Conservation (phyloP, 2,329 filamentous ascomycete genomes). For the Aspergillus aculeatinus region DNA sequence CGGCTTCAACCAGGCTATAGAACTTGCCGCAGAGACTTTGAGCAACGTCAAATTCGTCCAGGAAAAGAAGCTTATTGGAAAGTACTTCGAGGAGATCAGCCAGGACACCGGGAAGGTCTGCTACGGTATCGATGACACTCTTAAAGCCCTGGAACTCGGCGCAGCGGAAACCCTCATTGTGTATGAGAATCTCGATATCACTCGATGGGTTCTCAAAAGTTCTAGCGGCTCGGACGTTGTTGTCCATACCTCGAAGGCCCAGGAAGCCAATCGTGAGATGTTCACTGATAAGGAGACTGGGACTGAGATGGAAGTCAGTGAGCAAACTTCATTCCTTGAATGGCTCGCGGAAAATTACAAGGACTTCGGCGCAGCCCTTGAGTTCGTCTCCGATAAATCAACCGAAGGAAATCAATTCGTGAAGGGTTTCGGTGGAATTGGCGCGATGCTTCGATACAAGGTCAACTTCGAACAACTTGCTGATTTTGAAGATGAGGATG, state of each 20-base stretch:
- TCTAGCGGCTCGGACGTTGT: constrained; percentile 70
- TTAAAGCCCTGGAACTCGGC: constrained; percentile 94
- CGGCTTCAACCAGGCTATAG: constrained; percentile 99
- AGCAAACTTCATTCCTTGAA: constrained; percentile 92
- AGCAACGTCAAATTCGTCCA: constrained; percentile 99
- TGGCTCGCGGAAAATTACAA: constrained; percentile 99
- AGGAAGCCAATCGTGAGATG: constrained; percentile 75
- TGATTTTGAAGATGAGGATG: constrained; percentile 85
- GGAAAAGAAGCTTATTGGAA: constrained; percentile 99
- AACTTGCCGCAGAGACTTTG: constrained; percentile 89
- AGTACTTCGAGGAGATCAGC: constrained; percentile 98
- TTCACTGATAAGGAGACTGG: constrained; percentile 97
- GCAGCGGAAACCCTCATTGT: constrained; percentile 94
- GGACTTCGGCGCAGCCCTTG: constrained; percentile 90
- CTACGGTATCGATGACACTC: constrained; percentile 95
- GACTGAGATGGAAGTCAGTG: constrained; percentile 92
- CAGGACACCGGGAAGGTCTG: constrained; percentile 96
- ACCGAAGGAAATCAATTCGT: constrained; percentile 99
- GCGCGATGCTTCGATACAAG: constrained; percentile 96
- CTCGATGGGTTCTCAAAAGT: constrained; percentile 83
- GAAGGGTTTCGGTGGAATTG: constrained; percentile 98
- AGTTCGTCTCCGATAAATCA: constrained; percentile 96
- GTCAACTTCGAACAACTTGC: constrained; percentile 99
- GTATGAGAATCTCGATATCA: constrained; percentile 95
- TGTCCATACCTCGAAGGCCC: constrained; percentile 82